These are phyloP conservation scores for Nepenthes gracilis DNA, from an alignment of 148 eudicot species.

Conservation along the genomic window DNA sequence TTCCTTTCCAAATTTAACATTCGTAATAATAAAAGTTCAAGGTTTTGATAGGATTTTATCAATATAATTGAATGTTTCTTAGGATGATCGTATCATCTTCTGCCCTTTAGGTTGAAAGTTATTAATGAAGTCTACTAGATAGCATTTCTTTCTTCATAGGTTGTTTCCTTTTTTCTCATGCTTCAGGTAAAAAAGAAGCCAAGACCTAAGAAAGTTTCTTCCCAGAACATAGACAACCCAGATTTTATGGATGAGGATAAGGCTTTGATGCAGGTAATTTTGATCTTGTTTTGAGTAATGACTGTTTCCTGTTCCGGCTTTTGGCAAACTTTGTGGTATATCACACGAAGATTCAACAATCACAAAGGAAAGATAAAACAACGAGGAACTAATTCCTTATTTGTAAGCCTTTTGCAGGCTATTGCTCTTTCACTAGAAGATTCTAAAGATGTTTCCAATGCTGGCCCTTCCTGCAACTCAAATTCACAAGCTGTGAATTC, in stretches of 20 bases:
- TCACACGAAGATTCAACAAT: neutral
- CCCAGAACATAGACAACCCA: constrained; percentile 21
- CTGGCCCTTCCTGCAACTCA: constrained; percentile 16
- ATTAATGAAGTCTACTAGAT: too few species aligned
- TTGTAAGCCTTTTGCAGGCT: constrained; percentile 36
- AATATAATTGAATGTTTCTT: too few species aligned
- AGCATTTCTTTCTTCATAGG: too few species aligned
- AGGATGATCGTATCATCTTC: too few species aligned
- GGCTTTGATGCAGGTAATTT: constrained; percentile 53
- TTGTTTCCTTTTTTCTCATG: constrained; percentile 2
- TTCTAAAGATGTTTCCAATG: constrained; percentile 25
- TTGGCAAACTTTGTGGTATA: neutral
- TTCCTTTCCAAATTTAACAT: too few species aligned
- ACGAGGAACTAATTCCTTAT: neutral
- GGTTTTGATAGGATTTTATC: too few species aligned
- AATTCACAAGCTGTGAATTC: constrained; percentile 10
- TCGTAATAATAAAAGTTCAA: too few species aligned
- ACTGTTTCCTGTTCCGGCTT: neutral
- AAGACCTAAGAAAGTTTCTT: constrained; percentile 31
- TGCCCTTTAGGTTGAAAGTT: too few species aligned
- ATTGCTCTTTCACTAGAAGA: constrained; percentile 51
- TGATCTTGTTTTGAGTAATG: neutral
- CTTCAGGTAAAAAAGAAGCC: constrained; percentile 28
- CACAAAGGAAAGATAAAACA: neutral
- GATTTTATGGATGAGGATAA: constrained; percentile 58